A percentile compares a stretch with the other conserved stretches of the same genome.
Evolutionary conservation across 164 flowering plant genomes (phyloP).

Genomic region (Sedum album): DNA sequence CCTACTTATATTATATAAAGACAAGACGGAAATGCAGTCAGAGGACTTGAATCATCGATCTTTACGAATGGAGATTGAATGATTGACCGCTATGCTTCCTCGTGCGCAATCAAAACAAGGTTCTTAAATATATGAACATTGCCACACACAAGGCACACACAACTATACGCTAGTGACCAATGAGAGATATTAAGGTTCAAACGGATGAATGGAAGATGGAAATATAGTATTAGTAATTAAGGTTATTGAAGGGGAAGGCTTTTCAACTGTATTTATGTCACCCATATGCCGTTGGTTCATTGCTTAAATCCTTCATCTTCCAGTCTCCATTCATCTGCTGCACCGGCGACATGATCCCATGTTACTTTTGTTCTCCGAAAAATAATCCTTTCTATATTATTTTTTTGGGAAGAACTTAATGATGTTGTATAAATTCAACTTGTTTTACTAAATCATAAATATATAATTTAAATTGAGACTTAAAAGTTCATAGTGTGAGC

Average conservation of each 20-base stretch:
- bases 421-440: no score
- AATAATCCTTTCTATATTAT: no score
- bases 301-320: not conserved
- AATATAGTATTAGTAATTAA: not conserved
- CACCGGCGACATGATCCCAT: not conserved
- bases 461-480: no score
- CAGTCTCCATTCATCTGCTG: not conserved
- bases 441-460: no score
- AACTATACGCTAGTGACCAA: not conserved
- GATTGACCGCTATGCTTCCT: no score
- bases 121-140: slow-evolving; percentile 1
- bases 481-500: no score
- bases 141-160: not conserved
- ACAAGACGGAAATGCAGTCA: not conserved
- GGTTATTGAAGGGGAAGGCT: not conserved
- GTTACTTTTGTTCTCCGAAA: not conserved
- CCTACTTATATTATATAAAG: no score
- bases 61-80: no score
- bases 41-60: no score
- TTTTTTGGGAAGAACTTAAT: no score
- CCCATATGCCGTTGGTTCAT: not conserved
- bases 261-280: slow-evolving; percentile 2
- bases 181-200: not conserved
- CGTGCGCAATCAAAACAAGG: not conserved
- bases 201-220: not conserved